These are phyloP conservation scores for Podospora pseudopauciseta DNA, from an alignment of 495 filamentous ascomycete genomes.

Conservation along the genomic window DNA sequence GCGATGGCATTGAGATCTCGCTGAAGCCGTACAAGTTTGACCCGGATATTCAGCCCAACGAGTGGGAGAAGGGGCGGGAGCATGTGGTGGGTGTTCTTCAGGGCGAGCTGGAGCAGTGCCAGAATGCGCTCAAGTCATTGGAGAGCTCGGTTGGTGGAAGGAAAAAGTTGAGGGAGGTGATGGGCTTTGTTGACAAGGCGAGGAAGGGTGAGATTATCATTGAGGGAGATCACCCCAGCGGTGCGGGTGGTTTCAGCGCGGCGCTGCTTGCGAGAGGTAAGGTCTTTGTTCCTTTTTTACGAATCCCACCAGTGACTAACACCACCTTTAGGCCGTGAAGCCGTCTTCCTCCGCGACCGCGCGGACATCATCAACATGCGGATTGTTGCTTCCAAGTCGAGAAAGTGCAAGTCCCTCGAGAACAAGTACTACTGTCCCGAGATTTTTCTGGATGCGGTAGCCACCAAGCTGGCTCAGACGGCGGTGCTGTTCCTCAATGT, in stretches of 20 bases:
- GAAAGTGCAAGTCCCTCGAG: constrained; percentile 73
- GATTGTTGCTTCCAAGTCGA: constrained; percentile 75
- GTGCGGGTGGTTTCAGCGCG: constrained; percentile 88
- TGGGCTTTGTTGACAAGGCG: constrained; percentile 84
- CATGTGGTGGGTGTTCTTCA: constrained; percentile 74
- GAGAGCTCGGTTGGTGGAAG: constrained; percentile 73
- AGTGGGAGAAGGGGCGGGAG: constrained; percentile 81
- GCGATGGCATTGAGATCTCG: constrained; percentile 98
- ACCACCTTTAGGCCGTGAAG: constrained; percentile 67
- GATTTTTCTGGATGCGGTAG: constrained; percentile 93
- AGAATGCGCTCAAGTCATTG: constrained; percentile 68
- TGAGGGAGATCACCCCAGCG: constrained; percentile 75
- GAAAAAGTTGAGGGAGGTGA: constrained; percentile 83
- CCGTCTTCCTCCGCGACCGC: constrained; percentile 86
- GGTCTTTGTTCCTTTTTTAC: constrained; percentile 12
- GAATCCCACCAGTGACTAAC: constrained; percentile 10
- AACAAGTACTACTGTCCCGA: constrained; percentile 98
- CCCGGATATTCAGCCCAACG: constrained; percentile 84
- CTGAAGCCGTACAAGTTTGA: constrained; percentile 99
- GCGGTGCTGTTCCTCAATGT: constrained; percentile 98
- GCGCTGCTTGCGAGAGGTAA: constrained; percentile 75
- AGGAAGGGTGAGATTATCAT: constrained; percentile 77
- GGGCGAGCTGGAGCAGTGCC: constrained; percentile 77
- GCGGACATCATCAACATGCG: constrained; percentile 87
- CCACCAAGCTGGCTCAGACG: constrained; percentile 89